These are phyloP conservation scores for Acanthochlamys bracteata DNA, from an alignment of 106 monocot genomes.

Conservation along the genomic window DNA sequence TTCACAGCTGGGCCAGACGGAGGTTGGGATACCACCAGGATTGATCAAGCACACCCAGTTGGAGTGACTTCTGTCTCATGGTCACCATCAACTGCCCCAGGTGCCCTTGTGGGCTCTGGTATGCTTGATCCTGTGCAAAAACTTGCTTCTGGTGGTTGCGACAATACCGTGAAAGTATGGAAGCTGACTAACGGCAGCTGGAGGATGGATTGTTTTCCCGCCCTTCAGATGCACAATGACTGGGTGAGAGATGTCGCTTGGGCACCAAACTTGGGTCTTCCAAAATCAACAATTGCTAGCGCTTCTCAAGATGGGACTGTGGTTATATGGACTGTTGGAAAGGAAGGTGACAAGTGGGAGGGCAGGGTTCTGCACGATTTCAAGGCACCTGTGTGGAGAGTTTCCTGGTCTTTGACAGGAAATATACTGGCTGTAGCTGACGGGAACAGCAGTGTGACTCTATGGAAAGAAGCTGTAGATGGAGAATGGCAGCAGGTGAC, in stretches of 20 bases:
- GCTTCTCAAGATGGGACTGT: slow-evolving; percentile 6
- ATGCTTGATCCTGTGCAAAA: slow-evolving; percentile 1
- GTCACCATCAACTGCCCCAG: slow-evolving; percentile 1
- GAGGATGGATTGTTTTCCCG: slow-evolving; percentile 2
- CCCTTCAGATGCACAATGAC: slow-evolving; percentile 2
- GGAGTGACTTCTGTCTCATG: slow-evolving; percentile 4
- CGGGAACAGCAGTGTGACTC: slow-evolving; percentile 1
- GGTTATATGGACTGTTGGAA: slow-evolving; percentile 5
- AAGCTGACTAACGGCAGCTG: not conserved
- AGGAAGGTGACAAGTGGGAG: slow-evolving; percentile 4
- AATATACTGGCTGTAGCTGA: slow-evolving; percentile 5
- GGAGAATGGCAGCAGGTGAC: slow-evolving; percentile 7
- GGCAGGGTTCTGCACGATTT: slow-evolving; percentile 1
- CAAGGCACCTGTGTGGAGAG: slow-evolving; percentile 5
- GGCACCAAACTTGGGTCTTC: slow-evolving; percentile 2
- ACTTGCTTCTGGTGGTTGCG: slow-evolving; percentile 4
- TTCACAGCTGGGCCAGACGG: slow-evolving; percentile 4
- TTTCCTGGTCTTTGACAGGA: slow-evolving; percentile 7
- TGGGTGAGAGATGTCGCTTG: slow-evolving; percentile 6
- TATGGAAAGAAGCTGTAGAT: slow-evolving; percentile 6
- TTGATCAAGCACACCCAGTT: slow-evolving; percentile 6
- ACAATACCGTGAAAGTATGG: slow-evolving; percentile 3
- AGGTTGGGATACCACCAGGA: slow-evolving; percentile 3
- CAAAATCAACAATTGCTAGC: slow-evolving; percentile 3
- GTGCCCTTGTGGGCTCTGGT: slow-evolving; percentile 2